Percentiles rank a stretch among this genome's conserved stretches.
phyloP scores from a whole-genome alignment of 2,329 filamentous ascomycete genomes.

The Fusarium robinianum region DNA sequence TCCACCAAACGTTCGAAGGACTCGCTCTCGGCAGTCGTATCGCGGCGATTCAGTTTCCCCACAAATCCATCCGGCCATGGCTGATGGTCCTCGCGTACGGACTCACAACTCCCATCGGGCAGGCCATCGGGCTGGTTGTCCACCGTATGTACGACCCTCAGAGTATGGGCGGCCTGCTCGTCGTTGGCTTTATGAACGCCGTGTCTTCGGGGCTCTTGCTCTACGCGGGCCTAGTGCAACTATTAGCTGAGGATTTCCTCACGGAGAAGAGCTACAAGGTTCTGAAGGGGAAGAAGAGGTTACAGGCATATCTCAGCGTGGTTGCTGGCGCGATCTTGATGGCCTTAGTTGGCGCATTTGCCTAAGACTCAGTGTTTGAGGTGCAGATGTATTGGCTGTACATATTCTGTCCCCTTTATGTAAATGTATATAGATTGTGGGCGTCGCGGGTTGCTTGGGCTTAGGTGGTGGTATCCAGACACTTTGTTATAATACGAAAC shows the following conservation, averaged over 20 bases:
- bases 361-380: conserved; percentile 45
- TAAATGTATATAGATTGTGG: too few species aligned
- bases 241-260: conserved; percentile 83
- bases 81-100: conserved; percentile 80
- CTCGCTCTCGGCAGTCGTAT: conserved; percentile 85
- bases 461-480: too few species aligned
- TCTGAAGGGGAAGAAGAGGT: conserved; percentile 63
- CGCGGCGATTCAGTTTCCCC: conserved; percentile 78
- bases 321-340: conserved; percentile 68
- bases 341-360: conserved; percentile 75
- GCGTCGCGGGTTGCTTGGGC: too few species aligned
- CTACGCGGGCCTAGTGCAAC: conserved; percentile 82
- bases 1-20: conserved; percentile 89
- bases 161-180: conserved; percentile 74
- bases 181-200: conserved; percentile 87
- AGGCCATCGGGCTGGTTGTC: conserved; percentile 78
- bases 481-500: too few species aligned
- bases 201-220: conserved; percentile 79
- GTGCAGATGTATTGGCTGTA: conserved; percentile 11
- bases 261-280: conserved; percentile 74
- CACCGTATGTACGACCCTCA: conserved; percentile 81
- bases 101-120: conserved; percentile 77
- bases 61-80: conserved; percentile 76
- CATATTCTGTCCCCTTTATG: conserved; percentile 23
- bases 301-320: conserved; percentile 67